Base-by-base conservation (phyloP, 208 protist genomes). In the Acanthamoeba royreba region DNA sequence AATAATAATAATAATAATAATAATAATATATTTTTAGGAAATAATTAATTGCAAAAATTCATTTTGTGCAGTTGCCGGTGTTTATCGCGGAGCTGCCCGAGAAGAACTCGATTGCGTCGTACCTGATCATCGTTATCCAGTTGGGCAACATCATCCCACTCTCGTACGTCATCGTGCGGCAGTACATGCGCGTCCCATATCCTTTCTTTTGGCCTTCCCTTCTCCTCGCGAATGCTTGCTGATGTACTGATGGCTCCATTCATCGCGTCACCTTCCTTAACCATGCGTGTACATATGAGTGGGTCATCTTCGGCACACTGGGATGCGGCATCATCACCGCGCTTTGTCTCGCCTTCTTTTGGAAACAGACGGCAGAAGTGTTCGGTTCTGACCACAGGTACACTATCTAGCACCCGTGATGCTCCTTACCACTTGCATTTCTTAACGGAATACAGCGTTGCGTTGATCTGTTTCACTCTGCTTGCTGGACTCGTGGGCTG, bases 111-210 rank as follows among this genome's bases (percentile, higher is more conserved):
- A 87, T 61, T 13, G 79, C 79, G 46, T 87, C 79, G 31, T 87
- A 87, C 79, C 79, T 87, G 46, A 61, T 87, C 49, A 61, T 87
- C 46, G 43, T 87, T 38, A 87, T 87, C 33, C 79, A 87, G 79
- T 47, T 87, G 79, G 79, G 79, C 79, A 87, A 87, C 79, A 61
- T 87, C 45, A 52, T 87, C 31, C 79, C 79, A 1, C 11, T 87
- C 13, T 7, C 28, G 8, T 87, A 87, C 49, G 79, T 87, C 31
- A 47, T 87, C 45, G 17, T 87, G 46, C 79, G 49, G 7, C 79
- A 87, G 79, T 87, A 87, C 79, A 9, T 61, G 45, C 79, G 79
- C n/a, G 33, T 52, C 1, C 43, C 79, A 9, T 77, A n/a, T n/a
- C 35, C 22, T 40, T 77, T 33, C 66, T 28, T 28, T 28, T 33